phyloP scores from a whole-genome alignment of 2,329 filamentous ascomycete species.

The Xylariaceae sp. region DNA sequence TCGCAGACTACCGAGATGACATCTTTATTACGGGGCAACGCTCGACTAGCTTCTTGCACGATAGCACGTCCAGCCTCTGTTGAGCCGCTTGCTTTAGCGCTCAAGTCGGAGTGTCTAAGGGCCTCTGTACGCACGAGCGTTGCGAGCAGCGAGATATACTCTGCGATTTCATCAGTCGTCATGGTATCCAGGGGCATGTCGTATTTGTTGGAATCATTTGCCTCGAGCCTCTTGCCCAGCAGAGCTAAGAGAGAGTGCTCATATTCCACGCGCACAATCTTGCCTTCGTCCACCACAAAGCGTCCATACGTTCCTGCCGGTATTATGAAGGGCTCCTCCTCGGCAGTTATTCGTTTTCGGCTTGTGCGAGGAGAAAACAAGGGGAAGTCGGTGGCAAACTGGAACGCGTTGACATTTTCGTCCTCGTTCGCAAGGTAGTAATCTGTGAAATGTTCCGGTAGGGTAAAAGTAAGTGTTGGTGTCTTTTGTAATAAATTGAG shows the following conservation, averaged over 20 bases:
- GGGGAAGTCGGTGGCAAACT: constrained; percentile 61
- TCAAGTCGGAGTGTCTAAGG: constrained; percentile 33
- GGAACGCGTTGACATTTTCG: constrained; percentile 77
- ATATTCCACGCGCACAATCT: constrained; percentile 74
- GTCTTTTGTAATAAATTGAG: constrained; percentile 66
- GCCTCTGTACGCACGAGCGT: constrained; percentile 60
- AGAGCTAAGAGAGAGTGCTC: constrained; percentile 77
- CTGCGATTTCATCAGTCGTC: constrained; percentile 61
- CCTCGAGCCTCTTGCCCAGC: constrained; percentile 72
- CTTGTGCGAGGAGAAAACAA: constrained; percentile 55
- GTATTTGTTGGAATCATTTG: constrained; percentile 57
- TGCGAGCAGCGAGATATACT: constrained; percentile 72
- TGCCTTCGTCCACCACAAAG: constrained; percentile 75
- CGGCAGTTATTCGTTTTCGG: constrained; percentile 42
- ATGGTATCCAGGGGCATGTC: constrained; percentile 52
- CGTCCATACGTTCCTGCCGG: constrained; percentile 64
- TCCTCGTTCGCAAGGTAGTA: constrained; percentile 83
- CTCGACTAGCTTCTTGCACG: constrained; percentile 58
- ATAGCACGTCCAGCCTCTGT: constrained; percentile 44
- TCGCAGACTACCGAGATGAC: constrained; percentile 80
- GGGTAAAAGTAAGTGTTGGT: constrained; percentile 70
- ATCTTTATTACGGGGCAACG: constrained; percentile 60
- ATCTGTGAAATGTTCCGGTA: constrained; percentile 68
- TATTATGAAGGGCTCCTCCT: constrained; percentile 58
- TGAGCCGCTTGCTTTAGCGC: constrained; percentile 17